Base-by-base conservation (phyloP, 495 filamentous ascomycete species). In the Hapsidospora chrysogenum region DNA sequence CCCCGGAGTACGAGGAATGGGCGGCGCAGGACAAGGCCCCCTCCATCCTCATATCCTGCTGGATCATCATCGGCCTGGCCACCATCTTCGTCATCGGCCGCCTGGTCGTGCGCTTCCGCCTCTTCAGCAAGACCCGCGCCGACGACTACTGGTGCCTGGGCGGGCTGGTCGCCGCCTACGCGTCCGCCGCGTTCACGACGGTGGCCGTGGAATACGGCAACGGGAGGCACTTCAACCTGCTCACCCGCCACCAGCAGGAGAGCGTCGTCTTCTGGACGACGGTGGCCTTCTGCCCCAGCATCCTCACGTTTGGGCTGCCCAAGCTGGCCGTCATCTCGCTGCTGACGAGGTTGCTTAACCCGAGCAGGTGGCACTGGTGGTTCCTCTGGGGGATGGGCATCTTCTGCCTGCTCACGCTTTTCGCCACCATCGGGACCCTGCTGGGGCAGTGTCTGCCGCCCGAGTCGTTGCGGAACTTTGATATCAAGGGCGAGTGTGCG, bases 281-380 rank as follows among this genome's bases (percentile, higher is more conserved):
- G 6, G 31, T 49, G 15, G 53, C 40, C 35, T 63, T 61, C 35
- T 13, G 46, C 0, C 47, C 61, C 1, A 61, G 56, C 5, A 49
- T 66, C 18, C 20, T 62, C 16, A 57, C 56, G 0, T 61, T 65
- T 28, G 40, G 42, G 2, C 23, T 64, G 0, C 61, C 62, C 10
- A 66, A 64, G 38, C 44, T 64, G 7, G 56, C 61, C 29, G 61
- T 61, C 35, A 50, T 61, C 17, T 19, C 52, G 17, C 58, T 63
- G 18, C 43, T 68, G 19, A 43, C 49, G 10, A 38, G 50, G 3
- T 44, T 68, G 10, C 43, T 68, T 15, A 54, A 46, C 10, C 52
- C 54, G 4, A 44, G 37, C 20, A 41, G 32, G 17, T 20, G 15
- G 17, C 47, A 63, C 10, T 19, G 38, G 5, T 41, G 47, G 8